phyloP scores from a whole-genome alignment of 2,329 filamentous ascomycete species.

The Nemania bipapillata region DNA sequence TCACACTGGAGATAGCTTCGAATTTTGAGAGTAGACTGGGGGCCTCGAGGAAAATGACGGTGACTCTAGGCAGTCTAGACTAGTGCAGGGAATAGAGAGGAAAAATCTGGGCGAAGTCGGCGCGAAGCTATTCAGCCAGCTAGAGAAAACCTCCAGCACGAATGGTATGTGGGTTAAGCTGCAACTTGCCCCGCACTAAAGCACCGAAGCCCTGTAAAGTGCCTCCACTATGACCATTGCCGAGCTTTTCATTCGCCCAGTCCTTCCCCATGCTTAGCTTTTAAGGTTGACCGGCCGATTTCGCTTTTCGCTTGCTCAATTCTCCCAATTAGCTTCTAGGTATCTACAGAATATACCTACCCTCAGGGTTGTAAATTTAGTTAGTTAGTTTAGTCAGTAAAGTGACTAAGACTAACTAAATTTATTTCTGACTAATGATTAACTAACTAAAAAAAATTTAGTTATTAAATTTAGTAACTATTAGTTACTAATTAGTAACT shows the following conservation, averaged over 20 bases:
- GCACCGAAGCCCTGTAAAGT: neutral
- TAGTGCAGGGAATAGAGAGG: neutral
- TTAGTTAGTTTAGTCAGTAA: too few relatives aligned
- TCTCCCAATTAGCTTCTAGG: too few relatives aligned
- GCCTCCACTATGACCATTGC: slow-evolving; percentile 35
- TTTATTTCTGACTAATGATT: too few relatives aligned
- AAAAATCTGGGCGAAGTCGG: slow-evolving; percentile 42
- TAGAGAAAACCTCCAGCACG: neutral
- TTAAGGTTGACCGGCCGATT: slow-evolving; percentile 11
- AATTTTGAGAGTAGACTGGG: neutral
- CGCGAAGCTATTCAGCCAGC: slow-evolving; percentile 26
- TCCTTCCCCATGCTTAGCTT: neutral
- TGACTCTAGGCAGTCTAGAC: neutral
- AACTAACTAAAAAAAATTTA: too few relatives aligned
- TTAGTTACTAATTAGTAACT: too few relatives aligned
- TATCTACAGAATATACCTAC: too few relatives aligned
- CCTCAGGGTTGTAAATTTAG: too few relatives aligned
- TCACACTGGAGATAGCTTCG: neutral
- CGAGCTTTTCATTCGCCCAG: slow-evolving; percentile 28
- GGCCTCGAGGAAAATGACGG: neutral
- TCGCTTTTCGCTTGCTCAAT: slow-evolving; percentile 5
- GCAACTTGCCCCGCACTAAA: slow-evolving; percentile 23
- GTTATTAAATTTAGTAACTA: too few relatives aligned
- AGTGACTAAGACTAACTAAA: too few relatives aligned
- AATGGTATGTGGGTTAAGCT: slow-evolving; percentile 8